phyloP scores from a whole-genome alignment of 352 stramenopile genomes.

The Halophytophthora batemanensis region DNA sequence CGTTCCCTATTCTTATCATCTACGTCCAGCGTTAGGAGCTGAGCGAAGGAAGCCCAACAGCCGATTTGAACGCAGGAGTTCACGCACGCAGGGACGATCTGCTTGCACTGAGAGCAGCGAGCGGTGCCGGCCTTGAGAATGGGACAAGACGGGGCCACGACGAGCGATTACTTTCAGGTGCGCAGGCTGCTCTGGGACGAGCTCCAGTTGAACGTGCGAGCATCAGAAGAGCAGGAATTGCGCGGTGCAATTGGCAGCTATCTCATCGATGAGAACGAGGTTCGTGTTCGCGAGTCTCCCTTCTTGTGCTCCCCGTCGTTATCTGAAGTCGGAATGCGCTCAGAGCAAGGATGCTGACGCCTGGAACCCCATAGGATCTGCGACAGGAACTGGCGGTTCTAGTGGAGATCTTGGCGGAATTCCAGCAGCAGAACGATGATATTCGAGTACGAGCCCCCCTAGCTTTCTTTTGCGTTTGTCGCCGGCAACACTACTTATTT shows the following conservation, averaged over 20 bases:
- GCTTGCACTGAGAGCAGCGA: not conserved
- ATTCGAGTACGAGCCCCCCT: conserved; percentile 48
- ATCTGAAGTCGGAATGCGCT: not conserved
- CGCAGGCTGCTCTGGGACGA: conserved; percentile 78
- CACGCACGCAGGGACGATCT: not conserved
- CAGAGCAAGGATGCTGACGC: not conserved
- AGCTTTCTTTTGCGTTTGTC: not conserved
- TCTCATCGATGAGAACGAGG: conserved; percentile 69
- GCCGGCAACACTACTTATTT: not conserved
- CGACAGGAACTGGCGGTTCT: conserved; percentile 53
- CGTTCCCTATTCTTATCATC: no score
- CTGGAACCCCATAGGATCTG: conserved; percentile 32
- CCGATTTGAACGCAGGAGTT: no score
- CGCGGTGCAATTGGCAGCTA: conserved; percentile 54
- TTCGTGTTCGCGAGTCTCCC: conserved; percentile 7
- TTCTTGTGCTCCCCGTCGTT: not conserved
- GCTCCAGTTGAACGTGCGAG: conserved; percentile 41
- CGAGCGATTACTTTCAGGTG: conserved; percentile 63
- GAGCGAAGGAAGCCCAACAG: no score
- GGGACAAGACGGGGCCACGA: conserved; percentile 18
- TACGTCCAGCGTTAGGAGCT: no score
- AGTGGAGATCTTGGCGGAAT: conserved; percentile 75
- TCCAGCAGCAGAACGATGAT: conserved; percentile 73
- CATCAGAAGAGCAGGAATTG: conserved; percentile 64
- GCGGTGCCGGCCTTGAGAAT: not conserved